These are phyloP conservation scores for Allium cepa DNA, from an alignment of 106 monocot genomes.

Conservation along the genomic window DNA sequence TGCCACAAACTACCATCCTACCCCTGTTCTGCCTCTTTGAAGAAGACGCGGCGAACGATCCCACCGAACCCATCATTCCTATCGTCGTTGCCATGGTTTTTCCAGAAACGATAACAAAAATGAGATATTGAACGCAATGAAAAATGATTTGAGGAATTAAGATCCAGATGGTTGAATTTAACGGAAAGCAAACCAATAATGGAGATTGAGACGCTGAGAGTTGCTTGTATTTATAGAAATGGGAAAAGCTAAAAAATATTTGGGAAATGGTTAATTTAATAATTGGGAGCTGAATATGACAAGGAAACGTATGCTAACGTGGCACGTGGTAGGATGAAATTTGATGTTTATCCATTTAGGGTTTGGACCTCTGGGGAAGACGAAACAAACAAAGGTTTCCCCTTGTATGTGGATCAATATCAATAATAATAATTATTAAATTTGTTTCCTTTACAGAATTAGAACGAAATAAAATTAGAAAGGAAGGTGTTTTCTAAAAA, in stretches of 20 bases:
- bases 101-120: not conserved
- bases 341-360: constrained; percentile 3
- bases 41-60: constrained; percentile 1
- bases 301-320: not conserved
- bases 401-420: too few relatives aligned
- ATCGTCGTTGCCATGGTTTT: constrained; percentile 18
- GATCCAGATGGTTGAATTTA: too few relatives aligned
- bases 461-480: too few relatives aligned
- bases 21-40: not conserved
- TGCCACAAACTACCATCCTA: constrained; percentile 12
- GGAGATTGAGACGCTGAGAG: not conserved
- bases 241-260: too few relatives aligned
- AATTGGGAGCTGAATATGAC: not conserved
- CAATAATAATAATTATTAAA: too few relatives aligned
- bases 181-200: not conserved
- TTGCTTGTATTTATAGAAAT: not conserved
- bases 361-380: not conserved
- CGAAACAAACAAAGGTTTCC: too few relatives aligned
- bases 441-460: too few relatives aligned
- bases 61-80: constrained; percentile 6
- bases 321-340: constrained; percentile 5
- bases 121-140: not conserved
- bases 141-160: not conserved
- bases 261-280: not conserved
- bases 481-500: too few relatives aligned